These are phyloP conservation scores for Ceratobasidium sp. DNA, from an alignment of 1,284 basidiomycete genomes.

Conservation along the genomic window DNA sequence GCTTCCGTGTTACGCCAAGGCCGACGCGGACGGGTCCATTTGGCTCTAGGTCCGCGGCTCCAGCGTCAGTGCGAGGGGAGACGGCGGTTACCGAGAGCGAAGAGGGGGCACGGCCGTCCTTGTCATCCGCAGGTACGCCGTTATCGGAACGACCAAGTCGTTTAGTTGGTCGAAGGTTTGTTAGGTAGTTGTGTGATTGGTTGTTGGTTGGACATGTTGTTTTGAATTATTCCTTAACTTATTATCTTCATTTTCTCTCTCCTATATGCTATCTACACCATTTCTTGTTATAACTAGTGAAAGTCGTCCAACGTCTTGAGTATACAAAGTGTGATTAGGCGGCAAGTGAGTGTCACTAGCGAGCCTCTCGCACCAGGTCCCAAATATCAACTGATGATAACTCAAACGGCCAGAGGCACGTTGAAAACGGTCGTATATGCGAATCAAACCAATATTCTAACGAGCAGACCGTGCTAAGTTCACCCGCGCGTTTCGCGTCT, in stretches of 20 bases:
- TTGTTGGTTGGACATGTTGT: neutral
- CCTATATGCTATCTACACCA: neutral
- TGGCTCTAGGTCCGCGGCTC: neutral
- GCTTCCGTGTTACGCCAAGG: slow-evolving; percentile 36
- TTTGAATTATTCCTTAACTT: slow-evolving; percentile 41
- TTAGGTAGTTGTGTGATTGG: neutral
- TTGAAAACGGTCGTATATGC: no score
- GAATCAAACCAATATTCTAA: no score
- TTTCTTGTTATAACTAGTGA: neutral
- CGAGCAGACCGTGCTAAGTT: no score
- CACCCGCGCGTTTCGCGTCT: no score
- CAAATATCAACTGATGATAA: no score
- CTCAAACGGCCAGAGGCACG: no score
- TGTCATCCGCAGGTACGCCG: neutral
- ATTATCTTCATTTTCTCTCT: slow-evolving; percentile 10
- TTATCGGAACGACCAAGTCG: slow-evolving; percentile 22
- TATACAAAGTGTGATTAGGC: no score
- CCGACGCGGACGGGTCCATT: slow-evolving; percentile 22
- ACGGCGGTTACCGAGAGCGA: neutral
- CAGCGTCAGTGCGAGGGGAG: neutral
- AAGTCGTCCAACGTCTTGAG: no score
- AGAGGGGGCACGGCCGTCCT: neutral
- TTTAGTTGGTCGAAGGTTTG: slow-evolving; percentile 32
- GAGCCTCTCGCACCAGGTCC: no score
- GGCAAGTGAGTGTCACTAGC: no score